A percentile compares a stretch with the other conserved stretches of the same genome.
These are phyloP conservation scores for Carex cristatella DNA, from an alignment of 176 grass and related monocot genomes.

Conservation along the genomic window DNA sequence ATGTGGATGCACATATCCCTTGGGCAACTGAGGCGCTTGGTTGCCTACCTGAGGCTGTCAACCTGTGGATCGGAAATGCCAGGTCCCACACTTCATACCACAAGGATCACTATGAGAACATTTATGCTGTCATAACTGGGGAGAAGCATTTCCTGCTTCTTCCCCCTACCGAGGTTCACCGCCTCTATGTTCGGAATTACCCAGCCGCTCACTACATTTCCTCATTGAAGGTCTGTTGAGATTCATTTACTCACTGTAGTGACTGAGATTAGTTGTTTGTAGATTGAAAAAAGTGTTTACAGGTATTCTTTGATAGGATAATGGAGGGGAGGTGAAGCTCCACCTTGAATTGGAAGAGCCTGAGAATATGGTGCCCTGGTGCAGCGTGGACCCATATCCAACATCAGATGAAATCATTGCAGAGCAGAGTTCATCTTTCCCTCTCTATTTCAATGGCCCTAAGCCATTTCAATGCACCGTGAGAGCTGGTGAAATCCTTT, in stretches of 20 bases:
- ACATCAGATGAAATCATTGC: conserved; percentile 40
- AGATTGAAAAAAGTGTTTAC: no score
- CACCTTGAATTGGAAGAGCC: conserved; percentile 61
- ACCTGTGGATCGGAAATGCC: conserved; percentile 80
- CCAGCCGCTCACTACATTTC: conserved; percentile 48
- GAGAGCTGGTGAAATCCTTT: conserved; percentile 82
- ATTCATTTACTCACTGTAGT: no score
- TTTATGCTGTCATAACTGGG: conserved; percentile 73
- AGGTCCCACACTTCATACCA: conserved; percentile 80
- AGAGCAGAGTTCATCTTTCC: conserved; percentile 40
- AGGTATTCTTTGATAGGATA: background rate
- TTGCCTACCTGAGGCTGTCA: conserved; percentile 77
- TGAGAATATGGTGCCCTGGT: conserved; percentile 66
- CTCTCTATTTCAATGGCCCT: conserved; percentile 78
- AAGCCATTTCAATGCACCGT: conserved; percentile 75
- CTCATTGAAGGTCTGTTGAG: background rate
- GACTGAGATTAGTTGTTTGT: no score
- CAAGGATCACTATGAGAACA: conserved; percentile 98
- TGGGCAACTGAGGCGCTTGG: conserved; percentile 85
- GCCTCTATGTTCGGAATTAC: conserved; percentile 66
- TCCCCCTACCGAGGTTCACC: conserved; percentile 79
- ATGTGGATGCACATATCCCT: conserved; percentile 76
- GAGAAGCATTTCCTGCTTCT: conserved; percentile 88
- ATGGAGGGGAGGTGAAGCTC: conserved; percentile 27
- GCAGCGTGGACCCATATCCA: conserved; percentile 75